Percentiles rank a stretch among this genome's conserved stretches.
These are phyloP conservation scores for Penicillium robsamsonii DNA, from an alignment of 495 filamentous ascomycete genomes.

Conservation along the genomic window DNA sequence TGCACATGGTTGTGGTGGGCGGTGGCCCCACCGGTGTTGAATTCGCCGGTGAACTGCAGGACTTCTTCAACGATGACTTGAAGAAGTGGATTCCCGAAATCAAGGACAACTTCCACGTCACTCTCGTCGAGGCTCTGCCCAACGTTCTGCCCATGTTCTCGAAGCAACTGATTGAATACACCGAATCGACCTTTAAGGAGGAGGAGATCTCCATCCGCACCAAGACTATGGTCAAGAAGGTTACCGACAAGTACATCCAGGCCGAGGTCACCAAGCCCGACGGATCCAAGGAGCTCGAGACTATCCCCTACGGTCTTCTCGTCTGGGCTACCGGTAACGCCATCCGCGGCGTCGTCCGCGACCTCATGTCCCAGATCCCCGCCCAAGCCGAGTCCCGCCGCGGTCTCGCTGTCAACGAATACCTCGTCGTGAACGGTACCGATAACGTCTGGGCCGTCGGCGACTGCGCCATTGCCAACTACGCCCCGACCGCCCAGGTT, in stretches of 20 bases:
- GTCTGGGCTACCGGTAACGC: slow-evolving; percentile 99
- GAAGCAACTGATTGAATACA: slow-evolving; percentile 98
- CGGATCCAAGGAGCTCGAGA: slow-evolving; percentile 75
- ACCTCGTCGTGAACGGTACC: slow-evolving; percentile 94
- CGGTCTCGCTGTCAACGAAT: slow-evolving; percentile 95
- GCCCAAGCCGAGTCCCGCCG: slow-evolving; percentile 93
- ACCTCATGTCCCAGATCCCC: slow-evolving; percentile 88
- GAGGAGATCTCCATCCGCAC: slow-evolving; percentile 94
- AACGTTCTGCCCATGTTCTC: slow-evolving; percentile 98
- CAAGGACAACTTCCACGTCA: slow-evolving; percentile 90
- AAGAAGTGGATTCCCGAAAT: slow-evolving; percentile 98
- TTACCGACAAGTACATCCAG: slow-evolving; percentile 92
- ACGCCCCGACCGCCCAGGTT: slow-evolving; percentile 96
- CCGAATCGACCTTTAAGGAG: slow-evolving; percentile 97
- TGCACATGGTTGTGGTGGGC: slow-evolving; percentile 99
- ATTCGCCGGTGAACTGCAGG: slow-evolving; percentile 95
- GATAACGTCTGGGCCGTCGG: slow-evolving; percentile 92
- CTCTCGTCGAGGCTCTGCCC: slow-evolving; percentile 95
- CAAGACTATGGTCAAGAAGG: slow-evolving; percentile 98
- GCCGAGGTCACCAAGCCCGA: slow-evolving; percentile 84
- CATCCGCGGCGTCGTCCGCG: slow-evolving; percentile 79
- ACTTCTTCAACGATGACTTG: slow-evolving; percentile 97
- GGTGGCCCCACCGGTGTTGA: slow-evolving; percentile 98
- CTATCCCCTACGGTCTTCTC: slow-evolving; percentile 90
- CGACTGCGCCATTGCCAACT: slow-evolving; percentile 93